Base-by-base conservation (phyloP, 768 basidiomycete species). In the Clathrus columnatus region DNA sequence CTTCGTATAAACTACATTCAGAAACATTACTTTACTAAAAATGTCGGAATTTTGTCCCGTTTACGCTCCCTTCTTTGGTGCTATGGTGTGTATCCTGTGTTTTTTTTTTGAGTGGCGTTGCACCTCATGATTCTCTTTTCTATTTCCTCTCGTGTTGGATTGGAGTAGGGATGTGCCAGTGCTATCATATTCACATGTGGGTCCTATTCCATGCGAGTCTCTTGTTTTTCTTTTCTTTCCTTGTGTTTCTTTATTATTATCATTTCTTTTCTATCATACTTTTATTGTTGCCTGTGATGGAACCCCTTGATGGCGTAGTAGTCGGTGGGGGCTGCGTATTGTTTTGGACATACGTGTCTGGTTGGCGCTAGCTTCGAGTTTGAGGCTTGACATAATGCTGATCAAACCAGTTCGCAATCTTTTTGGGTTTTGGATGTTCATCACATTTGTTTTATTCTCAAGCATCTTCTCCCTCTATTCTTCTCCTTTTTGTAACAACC, bases 111-210 rank as follows among this genome's bases (percentile, higher is more conserved):
- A 18, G 18, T 18, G 10, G 11, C 20, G 27, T 42, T 47, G 48
- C 4, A 8, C 10, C 14, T 36, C 4, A 11, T 36, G 7, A 36
- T n/a, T 36, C 26, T 18, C 32, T 26, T 30, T 56, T 52, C n/a
- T 17, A 51, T 46, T 58, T 54, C 61, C 51, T 44, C 50, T 47
- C 32, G 46, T 46, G 50, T 51, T 32, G 27, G 24, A 54, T 49
- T 48, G 24, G 10, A 41, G 30, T 67, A 94, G 92, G 95, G 95
- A 62, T 95, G 91, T 78, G 91, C 94, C 55, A 84, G 85, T 67
- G 92, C 95, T 60, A 97, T 98, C 68, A 89, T 95, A 68, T 96
- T 99, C 73, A 96, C 94, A 63, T 94, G 95, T 94, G 65, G 77
- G 91, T 70, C 32, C 17, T 26, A 21, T 14, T 16, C 17, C 36